Base-by-base conservation (phyloP, 169 alveolate species). In the Miamiensis avidus region DNA sequence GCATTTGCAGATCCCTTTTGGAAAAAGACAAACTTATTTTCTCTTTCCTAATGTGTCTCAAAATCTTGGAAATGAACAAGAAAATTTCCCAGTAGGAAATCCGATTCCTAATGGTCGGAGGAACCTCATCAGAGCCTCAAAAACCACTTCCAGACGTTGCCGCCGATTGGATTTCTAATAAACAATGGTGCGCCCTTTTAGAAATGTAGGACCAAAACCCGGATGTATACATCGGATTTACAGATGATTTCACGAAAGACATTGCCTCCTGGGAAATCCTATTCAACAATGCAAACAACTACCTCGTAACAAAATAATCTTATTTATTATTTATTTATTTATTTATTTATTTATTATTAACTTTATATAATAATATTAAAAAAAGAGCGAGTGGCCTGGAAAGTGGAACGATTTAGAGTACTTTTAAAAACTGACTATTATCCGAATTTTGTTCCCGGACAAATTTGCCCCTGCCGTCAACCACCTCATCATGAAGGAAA, bases 51-150 rank as follows among this genome's bases (percentile, higher is more conserved):
- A 86, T 96, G 92, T 87, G 93, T 79, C 69, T 92, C 72, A 96
- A 95, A 87, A 87, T 96, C 29, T 93, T 95, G 95, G 88, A 92
- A 30, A 88, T 89, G 26, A 94, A 94, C 79, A 92, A 91, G 74
- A 93, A 93, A 78, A 83, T 95, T 0, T 89, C 93, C 85, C 82
- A 75, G 26, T 65, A 81, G 32, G 96, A 93, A 82, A 82, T 92
- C 25, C 91, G 98, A 88, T 96, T 95, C 89, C 81, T 95, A 32
- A 94, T 96, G 90, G 93, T 96, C 29, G 98, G 98, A 65, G 98
- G 97, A 0, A 91, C 97, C 16, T 92, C 91, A 30, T 78, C 85
- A 25, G 89, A 30, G 93, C 96, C 72, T 84, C 93, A 92, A 93
- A 94, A 20, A 27, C 29, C 75, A 0, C 34, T 81, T 49, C 89